Evolutionary conservation across 208 protist species (phyloP).

Genomic region (Acanthamoeba culbertsoni): DNA sequence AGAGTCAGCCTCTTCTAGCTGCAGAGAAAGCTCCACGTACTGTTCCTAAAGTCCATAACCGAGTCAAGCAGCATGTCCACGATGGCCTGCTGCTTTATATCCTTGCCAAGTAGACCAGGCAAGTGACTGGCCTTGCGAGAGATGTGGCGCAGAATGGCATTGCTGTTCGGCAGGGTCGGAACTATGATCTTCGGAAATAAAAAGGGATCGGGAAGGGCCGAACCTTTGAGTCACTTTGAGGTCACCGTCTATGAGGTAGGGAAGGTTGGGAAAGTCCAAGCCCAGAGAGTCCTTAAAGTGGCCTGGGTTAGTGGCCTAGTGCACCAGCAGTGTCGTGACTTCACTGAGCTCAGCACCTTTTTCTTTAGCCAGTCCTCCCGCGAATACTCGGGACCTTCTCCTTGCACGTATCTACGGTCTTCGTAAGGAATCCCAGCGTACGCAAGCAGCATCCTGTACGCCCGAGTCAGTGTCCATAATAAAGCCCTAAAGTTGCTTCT

Average conservation of each 20-base stretch:
- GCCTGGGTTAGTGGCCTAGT: not conserved
- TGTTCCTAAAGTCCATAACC: conserved; percentile 16
- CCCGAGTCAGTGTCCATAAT: not conserved
- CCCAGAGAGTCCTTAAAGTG: not conserved
- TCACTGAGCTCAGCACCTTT: not conserved
- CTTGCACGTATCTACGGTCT: conserved; percentile 13
- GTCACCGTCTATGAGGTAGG: conserved; percentile 30
- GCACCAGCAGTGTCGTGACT: not conserved
- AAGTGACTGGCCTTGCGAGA: not conserved
- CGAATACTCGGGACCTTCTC: not conserved
- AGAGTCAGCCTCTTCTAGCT: not conserved
- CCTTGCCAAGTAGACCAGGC: not conserved
- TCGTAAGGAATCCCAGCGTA: conserved; percentile 25
- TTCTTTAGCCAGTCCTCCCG: not conserved
- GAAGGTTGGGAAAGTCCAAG: conserved; percentile 25
- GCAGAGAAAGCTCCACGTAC: not conserved
- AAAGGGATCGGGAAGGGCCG: too few relatives aligned
- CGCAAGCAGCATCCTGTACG: not conserved
- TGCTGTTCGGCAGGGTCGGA: not conserved
- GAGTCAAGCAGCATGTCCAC: conserved; percentile 25
- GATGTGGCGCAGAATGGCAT: conserved; percentile 31
- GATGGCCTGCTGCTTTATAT: not conserved
- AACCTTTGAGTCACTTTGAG: conserved; percentile 17
- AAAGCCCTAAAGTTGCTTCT: not conserved
- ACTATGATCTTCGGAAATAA: too few relatives aligned